Evolutionary conservation across 257 asterid genomes (phyloP), one percentile per base, ranked within the genome.

Genomic region (Echites panduratus): DNA sequence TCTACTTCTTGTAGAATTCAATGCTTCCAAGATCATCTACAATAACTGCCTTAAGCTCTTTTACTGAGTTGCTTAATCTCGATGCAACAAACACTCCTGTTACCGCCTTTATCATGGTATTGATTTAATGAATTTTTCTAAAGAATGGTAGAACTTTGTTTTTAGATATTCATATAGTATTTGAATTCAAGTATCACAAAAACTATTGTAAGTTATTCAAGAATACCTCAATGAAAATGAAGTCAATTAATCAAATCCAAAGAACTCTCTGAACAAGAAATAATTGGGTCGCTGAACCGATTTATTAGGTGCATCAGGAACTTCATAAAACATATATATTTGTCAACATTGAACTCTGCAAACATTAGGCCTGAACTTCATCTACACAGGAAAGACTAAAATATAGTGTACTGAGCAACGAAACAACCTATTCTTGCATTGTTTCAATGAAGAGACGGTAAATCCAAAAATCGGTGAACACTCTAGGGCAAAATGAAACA

Each of bases 281-380:
- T 77, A 75, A 64, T 48, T 98, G 97, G 69, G 78, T 70, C 77
- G 92, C 86, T 69, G 92, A 82, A 82, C 83, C 78, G 73, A 85
- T 83, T 84, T 85, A 86, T 75, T 89, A 77, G 87, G 81, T 71
- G 80, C 88, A 70, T 92, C 98, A 9, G 90, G 85, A 76, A 80
- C 83, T 80, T 92, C 83, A 82, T 95, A 95, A 81, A 92, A 95
- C 96, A n/a, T n/a, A n/a, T n/a, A 95, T 88, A 85, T 86, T 90
- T 32, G 99, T 84, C 86, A 95, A 81, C 94, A 16, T 14, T 48
- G 43, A 47, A 44, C 9, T 27, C 3, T 48, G 8, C 24, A 27
- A 63, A 69, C 8, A 49, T 27, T 69, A 24, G 63, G 62, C 9
- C 7, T 59, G 72, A 64, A 65, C 45, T 45, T 17, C 19, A 64